These are phyloP conservation scores for Ophiostoma tasmaniense DNA, from an alignment of 2,329 filamentous ascomycete genomes.

Conservation along the genomic window DNA sequence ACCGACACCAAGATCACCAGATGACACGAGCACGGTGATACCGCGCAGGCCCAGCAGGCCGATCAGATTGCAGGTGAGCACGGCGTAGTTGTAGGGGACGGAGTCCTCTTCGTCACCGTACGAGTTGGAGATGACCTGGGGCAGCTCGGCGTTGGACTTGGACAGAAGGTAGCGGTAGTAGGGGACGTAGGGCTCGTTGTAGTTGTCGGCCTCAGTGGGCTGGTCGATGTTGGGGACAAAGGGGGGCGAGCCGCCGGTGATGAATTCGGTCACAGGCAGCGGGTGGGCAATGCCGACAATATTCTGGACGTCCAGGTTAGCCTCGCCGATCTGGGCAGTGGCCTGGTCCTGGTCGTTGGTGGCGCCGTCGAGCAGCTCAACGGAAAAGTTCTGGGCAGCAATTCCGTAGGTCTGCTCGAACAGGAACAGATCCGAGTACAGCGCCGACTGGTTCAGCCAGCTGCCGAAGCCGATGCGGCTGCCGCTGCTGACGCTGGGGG, in stretches of 20 bases:
- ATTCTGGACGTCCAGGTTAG: slow-evolving; percentile 56
- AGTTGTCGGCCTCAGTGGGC: slow-evolving; percentile 31
- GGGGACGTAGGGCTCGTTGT: slow-evolving; percentile 59
- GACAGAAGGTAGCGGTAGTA: slow-evolving; percentile 53
- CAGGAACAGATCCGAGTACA: slow-evolving; percentile 45
- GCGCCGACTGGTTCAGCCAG: slow-evolving; percentile 42
- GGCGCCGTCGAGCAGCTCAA: slow-evolving; percentile 47
- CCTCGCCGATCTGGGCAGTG: slow-evolving; percentile 36
- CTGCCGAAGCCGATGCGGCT: slow-evolving; percentile 32
- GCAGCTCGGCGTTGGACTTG: slow-evolving; percentile 45
- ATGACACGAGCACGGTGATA: slow-evolving; percentile 56
- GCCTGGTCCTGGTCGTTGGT: slow-evolving; percentile 37
- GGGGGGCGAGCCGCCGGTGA: slow-evolving; percentile 24
- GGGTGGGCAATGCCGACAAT: slow-evolving; percentile 44
- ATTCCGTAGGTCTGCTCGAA: slow-evolving; percentile 41
- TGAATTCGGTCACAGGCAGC: slow-evolving; percentile 28
- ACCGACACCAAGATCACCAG: slow-evolving; percentile 45
- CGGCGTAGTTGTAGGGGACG: slow-evolving; percentile 50
- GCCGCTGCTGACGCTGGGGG: slow-evolving; percentile 27
- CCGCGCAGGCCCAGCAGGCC: slow-evolving; percentile 57
- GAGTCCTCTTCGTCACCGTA: slow-evolving; percentile 59
- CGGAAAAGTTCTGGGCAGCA: slow-evolving; percentile 44
- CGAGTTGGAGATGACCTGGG: slow-evolving; percentile 58
- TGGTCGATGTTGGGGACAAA: slow-evolving; percentile 26
- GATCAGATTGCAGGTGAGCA: slow-evolving; percentile 46